phyloP scores from a whole-genome alignment of 768 basidiomycete species.

The Tricholoma terreum region DNA sequence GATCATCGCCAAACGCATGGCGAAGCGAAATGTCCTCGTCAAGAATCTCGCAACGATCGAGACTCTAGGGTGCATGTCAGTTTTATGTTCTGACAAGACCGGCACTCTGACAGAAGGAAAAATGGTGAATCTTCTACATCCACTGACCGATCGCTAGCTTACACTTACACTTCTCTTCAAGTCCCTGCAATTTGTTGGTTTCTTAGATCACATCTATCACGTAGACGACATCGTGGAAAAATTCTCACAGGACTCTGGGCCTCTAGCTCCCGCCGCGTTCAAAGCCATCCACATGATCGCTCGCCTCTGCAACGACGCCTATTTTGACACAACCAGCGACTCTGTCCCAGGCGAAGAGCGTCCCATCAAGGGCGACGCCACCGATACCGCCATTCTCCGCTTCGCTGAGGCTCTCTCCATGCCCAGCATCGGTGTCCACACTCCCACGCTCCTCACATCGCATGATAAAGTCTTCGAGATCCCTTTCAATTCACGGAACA shows the following conservation, averaged over 20 bases:
- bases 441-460: constrained; percentile 17
- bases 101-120: constrained; percentile 59
- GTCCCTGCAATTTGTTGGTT: constrained; percentile 31
- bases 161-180: constrained; percentile 20
- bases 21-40: constrained; percentile 11
- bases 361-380: constrained; percentile 44
- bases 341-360: constrained; percentile 28
- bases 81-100: constrained; percentile 54
- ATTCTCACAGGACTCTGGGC: too few relatives aligned
- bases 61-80: constrained; percentile 60
- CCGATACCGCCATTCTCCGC: constrained; percentile 52
- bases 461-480: constrained; percentile 32
- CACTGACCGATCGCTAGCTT: too few relatives aligned
- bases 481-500: constrained; percentile 50
- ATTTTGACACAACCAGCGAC: constrained; percentile 36
- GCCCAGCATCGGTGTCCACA: constrained; percentile 2
- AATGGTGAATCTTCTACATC: constrained; percentile 38
- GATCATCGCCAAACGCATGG: constrained; percentile 16
- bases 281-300: constrained; percentile 27
- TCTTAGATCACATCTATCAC: constrained; percentile 23
- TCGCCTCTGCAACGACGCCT: constrained; percentile 56
- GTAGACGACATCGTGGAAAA: too few relatives aligned
- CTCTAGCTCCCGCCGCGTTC: too few relatives aligned
- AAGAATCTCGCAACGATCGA: constrained; percentile 64
- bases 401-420: constrained; percentile 31